Conservation (phyloP, 352 stramenopile genomes). For the Hyaloperonospora arabidopsidis region DNA sequence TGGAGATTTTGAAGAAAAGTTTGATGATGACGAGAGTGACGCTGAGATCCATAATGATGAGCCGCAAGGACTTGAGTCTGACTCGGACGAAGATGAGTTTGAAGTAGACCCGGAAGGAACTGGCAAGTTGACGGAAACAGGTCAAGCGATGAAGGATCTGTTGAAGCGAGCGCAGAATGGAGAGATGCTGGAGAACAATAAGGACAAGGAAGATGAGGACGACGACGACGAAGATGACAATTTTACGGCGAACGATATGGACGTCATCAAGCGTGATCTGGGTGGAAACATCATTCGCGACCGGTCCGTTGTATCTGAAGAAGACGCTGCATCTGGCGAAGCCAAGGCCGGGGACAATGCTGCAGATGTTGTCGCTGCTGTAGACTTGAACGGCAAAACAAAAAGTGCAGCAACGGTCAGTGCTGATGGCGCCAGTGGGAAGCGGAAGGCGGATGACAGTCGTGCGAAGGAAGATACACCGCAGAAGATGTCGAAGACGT, state of each 20-base stretch:
- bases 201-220: slow-evolving; percentile 59
- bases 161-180: slow-evolving; percentile 70
- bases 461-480: slow-evolving; percentile 43
- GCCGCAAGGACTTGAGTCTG: slow-evolving; percentile 49
- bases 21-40: slow-evolving; percentile 83
- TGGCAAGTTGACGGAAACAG: slow-evolving; percentile 73
- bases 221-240: slow-evolving; percentile 55
- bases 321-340: slow-evolving; percentile 14
- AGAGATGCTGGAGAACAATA: slow-evolving; percentile 50
- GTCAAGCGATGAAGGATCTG: slow-evolving; percentile 78
- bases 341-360: slow-evolving; percentile 23
- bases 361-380: slow-evolving; percentile 19
- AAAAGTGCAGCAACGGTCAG: slow-evolving; percentile 12
- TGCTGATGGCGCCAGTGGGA: slow-evolving; percentile 27
- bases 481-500: slow-evolving; percentile 33
- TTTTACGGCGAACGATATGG: slow-evolving; percentile 76
- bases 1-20: slow-evolving; percentile 83
- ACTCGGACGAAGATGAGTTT: slow-evolving; percentile 75
- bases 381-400: slow-evolving; percentile 21
- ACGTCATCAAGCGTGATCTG: slow-evolving; percentile 70
- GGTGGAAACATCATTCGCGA: slow-evolving; percentile 77
- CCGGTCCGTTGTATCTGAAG: slow-evolving; percentile 26
- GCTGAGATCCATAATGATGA: slow-evolving; percentile 73
- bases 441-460: slow-evolving; percentile 43
- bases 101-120: slow-evolving; percentile 57